These are phyloP conservation scores for Cryptococcus amylolentus DNA, from an alignment of 1,284 basidiomycete species.

Conservation along the genomic window DNA sequence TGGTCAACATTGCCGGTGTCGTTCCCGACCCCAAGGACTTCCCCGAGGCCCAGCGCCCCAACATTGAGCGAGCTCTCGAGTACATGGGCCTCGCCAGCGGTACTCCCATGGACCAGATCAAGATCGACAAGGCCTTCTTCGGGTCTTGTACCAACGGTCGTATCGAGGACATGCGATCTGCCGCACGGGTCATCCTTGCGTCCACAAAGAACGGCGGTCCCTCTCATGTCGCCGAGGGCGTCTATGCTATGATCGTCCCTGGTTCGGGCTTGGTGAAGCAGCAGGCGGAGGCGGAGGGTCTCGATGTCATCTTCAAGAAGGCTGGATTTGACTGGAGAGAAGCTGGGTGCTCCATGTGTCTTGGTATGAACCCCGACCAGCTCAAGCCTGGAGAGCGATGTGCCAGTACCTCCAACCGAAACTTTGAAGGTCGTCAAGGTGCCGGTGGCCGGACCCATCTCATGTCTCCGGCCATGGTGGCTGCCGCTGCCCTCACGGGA, in stretches of 20 bases:
- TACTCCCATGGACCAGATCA: constrained; percentile 78
- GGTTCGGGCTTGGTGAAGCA: constrained; percentile 92
- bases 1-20: constrained; percentile 76
- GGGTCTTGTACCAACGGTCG: constrained; percentile 97
- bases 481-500: constrained; percentile 86
- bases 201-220: constrained; percentile 46
- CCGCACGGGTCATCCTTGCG: constrained; percentile 70
- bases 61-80: constrained; percentile 73
- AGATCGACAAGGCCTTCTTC: constrained; percentile 91
- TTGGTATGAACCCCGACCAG: constrained; percentile 98
- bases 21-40: constrained; percentile 78
- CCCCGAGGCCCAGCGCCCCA: constrained; percentile 65
- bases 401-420: constrained; percentile 93
- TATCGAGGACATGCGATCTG: constrained; percentile 90
- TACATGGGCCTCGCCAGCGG: constrained; percentile 90
- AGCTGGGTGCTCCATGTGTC: constrained; percentile 96
- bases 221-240: constrained; percentile 66
- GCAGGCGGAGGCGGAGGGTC: constrained; percentile 89
- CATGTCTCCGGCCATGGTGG: constrained; percentile 92
- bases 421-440: constrained; percentile 92
- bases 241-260: constrained; percentile 92
- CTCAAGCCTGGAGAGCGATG: constrained; percentile 85
- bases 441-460: constrained; percentile 90
- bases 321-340: constrained; percentile 98
- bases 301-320: constrained; percentile 85